A percentile compares a stretch with the other conserved stretches of the same genome.
These are phyloP conservation scores for Debaryomyces coudertii DNA, from an alignment of 1,139 yeast genomes.

Conservation along the genomic window DNA sequence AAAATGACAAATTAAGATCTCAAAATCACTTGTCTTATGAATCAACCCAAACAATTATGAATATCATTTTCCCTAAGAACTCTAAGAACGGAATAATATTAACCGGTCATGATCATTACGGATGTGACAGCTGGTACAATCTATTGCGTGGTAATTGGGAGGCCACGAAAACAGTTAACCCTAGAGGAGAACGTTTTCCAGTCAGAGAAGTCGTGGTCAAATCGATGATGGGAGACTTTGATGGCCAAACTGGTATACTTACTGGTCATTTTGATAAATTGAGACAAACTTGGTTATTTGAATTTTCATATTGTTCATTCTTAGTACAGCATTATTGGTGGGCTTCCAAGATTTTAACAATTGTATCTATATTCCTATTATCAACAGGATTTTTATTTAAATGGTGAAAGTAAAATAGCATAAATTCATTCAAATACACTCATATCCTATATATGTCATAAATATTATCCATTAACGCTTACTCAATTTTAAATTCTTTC, in stretches of 20 bases:
- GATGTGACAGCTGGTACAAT: conserved; percentile 74
- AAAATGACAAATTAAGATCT: conserved; percentile 71
- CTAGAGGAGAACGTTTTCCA: conserved; percentile 29
- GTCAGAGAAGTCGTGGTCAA: conserved; percentile 83
- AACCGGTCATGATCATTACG: conserved; percentile 97
- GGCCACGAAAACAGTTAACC: conserved; percentile 48
- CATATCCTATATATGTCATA: conserved; percentile 5
- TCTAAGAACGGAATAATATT: conserved; percentile 74
- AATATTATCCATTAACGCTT: conserved; percentile 1
- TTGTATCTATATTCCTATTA: conserved; percentile 48
- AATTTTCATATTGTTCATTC: conserved; percentile 75
- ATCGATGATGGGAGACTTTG: conserved; percentile 95
- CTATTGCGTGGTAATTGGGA: conserved; percentile 54
- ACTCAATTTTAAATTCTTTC: not conserved
- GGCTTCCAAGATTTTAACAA: conserved; percentile 67
- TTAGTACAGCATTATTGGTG: conserved; percentile 95
- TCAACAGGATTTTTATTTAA: conserved; percentile 25
- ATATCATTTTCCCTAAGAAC: conserved; percentile 65
- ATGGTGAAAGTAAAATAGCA: conserved; percentile 4
- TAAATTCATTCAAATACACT: conserved; percentile 3
- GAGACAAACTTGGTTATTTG: conserved; percentile 60
- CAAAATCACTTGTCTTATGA: conserved; percentile 82
- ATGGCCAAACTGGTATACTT: conserved; percentile 84
- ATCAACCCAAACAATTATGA: conserved; percentile 66
- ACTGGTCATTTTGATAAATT: conserved; percentile 60